These are phyloP conservation scores for Lenwebbia sp. DNA, from an alignment of 345 rosid genomes.

Conservation along the genomic window DNA sequence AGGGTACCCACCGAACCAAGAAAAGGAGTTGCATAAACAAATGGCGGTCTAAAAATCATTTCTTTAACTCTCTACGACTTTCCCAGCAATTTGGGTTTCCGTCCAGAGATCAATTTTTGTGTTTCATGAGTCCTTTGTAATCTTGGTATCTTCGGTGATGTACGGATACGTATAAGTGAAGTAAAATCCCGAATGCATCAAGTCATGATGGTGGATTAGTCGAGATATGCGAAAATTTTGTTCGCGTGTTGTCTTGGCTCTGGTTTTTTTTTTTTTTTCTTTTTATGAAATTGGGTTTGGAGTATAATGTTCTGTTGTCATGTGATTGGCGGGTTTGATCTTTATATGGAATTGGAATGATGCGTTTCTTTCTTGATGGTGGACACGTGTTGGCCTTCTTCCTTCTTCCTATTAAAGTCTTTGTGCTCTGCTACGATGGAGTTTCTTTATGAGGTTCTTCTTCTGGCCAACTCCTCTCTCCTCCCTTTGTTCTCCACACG, in stretches of 20 bases:
- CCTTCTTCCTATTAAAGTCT: background rate
- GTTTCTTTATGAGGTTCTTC: background rate
- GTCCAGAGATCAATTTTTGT: background rate
- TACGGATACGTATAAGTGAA: background rate
- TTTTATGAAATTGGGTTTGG: background rate
- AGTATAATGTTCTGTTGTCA: background rate
- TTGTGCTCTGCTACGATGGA: background rate
- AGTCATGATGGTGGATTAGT: fast-evolving
- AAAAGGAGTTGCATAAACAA: background rate
- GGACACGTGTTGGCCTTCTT: background rate
- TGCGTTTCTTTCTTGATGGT: background rate
- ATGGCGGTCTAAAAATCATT: background rate
- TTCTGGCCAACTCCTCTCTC: no score
- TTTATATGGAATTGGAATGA: background rate
- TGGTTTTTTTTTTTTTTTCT: background rate
- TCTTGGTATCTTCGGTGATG: background rate
- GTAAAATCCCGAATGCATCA: background rate
- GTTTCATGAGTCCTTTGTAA: background rate
- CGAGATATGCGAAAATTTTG: background rate
- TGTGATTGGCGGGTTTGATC: background rate
- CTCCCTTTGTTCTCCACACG: background rate
- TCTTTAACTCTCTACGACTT: background rate
- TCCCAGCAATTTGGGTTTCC: background rate
- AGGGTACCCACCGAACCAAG: background rate
- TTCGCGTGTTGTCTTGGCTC: background rate